A percentile compares a stretch with the other conserved stretches of the same genome.
These are phyloP conservation scores for Thermothelomyces thermophilus DNA, from an alignment of 2,329 filamentous ascomycete species.

Conservation along the genomic window DNA sequence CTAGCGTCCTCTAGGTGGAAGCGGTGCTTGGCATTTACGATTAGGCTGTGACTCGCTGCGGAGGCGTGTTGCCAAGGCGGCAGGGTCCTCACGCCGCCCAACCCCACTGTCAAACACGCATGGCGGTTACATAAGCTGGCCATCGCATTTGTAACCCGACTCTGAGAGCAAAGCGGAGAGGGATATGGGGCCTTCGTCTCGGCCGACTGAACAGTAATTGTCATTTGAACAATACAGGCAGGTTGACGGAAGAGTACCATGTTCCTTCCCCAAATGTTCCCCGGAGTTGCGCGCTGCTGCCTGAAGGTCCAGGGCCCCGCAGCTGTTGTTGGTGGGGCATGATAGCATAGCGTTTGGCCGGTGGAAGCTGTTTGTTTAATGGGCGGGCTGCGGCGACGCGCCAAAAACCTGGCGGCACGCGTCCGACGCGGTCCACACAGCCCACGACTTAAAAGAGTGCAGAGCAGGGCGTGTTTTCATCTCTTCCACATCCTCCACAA, in stretches of 20 bases:
- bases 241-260: too few relatives aligned
- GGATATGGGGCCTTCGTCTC: too few relatives aligned
- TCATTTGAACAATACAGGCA: too few relatives aligned
- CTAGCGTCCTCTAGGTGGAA: too few relatives aligned
- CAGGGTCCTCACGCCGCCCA: neutral
- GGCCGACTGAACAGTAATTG: too few relatives aligned
- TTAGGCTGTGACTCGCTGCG: too few relatives aligned
- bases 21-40: neutral
- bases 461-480: conserved; percentile 11
- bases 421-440: conserved; percentile 23
- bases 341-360: conserved; percentile 1
- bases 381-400: conserved; percentile 20
- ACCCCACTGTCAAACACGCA: neutral
- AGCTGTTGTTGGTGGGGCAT: conserved; percentile 10
- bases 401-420: conserved; percentile 21
- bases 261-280: too few relatives aligned
- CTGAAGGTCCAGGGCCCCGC: neutral
- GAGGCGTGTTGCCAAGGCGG: neutral
- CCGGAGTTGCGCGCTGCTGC: conserved; percentile 4
- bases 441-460: conserved; percentile 21
- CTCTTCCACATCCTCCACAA: conserved; percentile 19
- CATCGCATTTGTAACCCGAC: neutral
- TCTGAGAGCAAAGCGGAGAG: neutral
- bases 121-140: neutral
- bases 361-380: conserved; percentile 23